These are phyloP conservation scores for Amylostereum areolatum DNA, from an alignment of 1,284 basidiomycete species.

Conservation along the genomic window DNA sequence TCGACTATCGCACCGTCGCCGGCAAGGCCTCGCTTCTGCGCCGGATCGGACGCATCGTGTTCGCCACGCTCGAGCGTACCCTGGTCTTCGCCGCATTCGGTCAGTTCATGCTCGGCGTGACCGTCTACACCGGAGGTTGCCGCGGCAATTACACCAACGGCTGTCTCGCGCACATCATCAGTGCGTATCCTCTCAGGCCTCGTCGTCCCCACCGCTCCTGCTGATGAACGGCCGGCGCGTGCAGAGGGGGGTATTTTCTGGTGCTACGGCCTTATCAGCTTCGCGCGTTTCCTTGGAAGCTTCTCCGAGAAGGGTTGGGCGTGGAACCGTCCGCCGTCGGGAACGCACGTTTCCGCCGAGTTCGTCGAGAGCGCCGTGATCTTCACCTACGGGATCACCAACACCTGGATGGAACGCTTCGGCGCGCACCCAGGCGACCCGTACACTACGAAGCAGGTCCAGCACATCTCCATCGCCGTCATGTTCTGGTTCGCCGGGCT, in stretches of 20 bases:
- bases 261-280: slow-evolving; percentile 85
- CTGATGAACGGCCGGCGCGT: slow-evolving; percentile 8
- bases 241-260: slow-evolving; percentile 86
- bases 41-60: slow-evolving; percentile 38
- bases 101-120: slow-evolving; percentile 62
- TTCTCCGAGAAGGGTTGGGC: slow-evolving; percentile 91
- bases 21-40: slow-evolving; percentile 21
- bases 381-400: slow-evolving; percentile 85
- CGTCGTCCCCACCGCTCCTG: neutral
- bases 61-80: slow-evolving; percentile 51
- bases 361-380: slow-evolving; percentile 86
- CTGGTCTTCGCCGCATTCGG: slow-evolving; percentile 68
- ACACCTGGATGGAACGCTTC: slow-evolving; percentile 97
- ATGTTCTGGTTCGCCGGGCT: slow-evolving; percentile 98
- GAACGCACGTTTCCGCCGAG: slow-evolving; percentile 66
- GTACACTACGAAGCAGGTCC: slow-evolving; percentile 88
- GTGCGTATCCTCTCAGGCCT: slow-evolving; percentile 37
- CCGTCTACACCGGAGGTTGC: slow-evolving; percentile 81
- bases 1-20: slow-evolving; percentile 21
- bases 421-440: slow-evolving; percentile 79
- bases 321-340: slow-evolving; percentile 73
- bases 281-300: slow-evolving; percentile 88
- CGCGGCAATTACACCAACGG: slow-evolving; percentile 71
- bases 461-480: slow-evolving; percentile 93
- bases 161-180: slow-evolving; percentile 92